A percentile compares a stretch with the other conserved stretches of the same genome.
Conservation (phyloP, 768 basidiomycete species). For the Pulveroboletus sp. region DNA sequence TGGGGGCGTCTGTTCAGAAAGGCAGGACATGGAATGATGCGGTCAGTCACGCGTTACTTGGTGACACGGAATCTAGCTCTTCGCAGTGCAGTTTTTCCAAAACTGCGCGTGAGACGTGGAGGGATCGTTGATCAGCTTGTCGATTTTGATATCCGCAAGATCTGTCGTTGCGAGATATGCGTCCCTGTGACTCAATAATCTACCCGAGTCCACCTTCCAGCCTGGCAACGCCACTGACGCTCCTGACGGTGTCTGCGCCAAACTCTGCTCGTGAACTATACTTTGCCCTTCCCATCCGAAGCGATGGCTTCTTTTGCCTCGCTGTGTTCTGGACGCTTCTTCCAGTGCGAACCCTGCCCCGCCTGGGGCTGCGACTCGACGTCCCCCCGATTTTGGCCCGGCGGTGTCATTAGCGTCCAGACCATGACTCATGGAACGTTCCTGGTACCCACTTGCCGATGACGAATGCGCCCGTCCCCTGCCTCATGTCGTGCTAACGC, state of each 20-base stretch:
- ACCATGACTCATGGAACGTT: constrained; percentile 15
- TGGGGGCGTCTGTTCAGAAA: background rate
- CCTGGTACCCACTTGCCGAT: constrained; percentile 4
- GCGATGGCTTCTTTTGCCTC: background rate
- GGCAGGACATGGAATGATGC: background rate
- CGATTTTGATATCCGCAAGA: constrained; percentile 15
- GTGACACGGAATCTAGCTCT: constrained; percentile 14
- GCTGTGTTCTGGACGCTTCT: constrained; percentile 2
- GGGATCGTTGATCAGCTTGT: constrained; percentile 12
- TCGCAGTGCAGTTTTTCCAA: constrained; percentile 13
- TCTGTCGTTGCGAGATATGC: constrained; percentile 8
- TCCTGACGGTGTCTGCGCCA: background rate
- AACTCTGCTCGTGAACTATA: constrained; percentile 1
- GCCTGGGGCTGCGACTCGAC: constrained; percentile 5
- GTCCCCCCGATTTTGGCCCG: constrained; percentile 15
- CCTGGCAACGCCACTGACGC: constrained; percentile 8
- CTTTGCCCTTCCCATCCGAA: constrained; percentile 5
- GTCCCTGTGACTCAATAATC: background rate
- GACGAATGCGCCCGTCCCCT: constrained; percentile 1
- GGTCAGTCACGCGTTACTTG: constrained; percentile 18
- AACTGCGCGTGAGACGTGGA: constrained; percentile 3
- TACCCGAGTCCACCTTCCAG: background rate
- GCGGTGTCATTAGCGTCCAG: constrained; percentile 9
- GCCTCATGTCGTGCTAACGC: constrained; percentile 19
- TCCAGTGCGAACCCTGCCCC: constrained; percentile 4